A percentile compares a stretch with the other conserved stretches of the same genome.
phyloP scores from a whole-genome alignment of 2,329 filamentous ascomycete species.

The Paecilomyces fulvus region DNA sequence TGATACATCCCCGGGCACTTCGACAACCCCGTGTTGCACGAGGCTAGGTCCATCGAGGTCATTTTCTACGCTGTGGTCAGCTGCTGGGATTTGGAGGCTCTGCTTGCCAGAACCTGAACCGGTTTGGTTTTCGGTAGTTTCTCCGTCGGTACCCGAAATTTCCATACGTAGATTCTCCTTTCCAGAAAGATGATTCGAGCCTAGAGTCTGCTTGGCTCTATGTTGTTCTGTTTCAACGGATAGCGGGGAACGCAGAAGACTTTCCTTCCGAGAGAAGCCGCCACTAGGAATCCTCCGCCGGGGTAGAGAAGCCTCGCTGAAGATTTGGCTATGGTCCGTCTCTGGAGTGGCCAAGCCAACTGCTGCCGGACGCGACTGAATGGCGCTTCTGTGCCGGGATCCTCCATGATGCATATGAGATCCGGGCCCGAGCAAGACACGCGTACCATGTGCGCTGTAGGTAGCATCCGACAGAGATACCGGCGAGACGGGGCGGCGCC shows the following conservation, averaged over 20 bases:
- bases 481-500: conserved; percentile 45
- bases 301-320: conserved; percentile 16
- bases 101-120: conserved; percentile 6
- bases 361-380: conserved; percentile 18
- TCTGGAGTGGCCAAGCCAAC: conserved; percentile 34
- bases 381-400: conserved; percentile 16
- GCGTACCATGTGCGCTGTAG: conserved; percentile 32
- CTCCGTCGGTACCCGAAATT: conserved; percentile 8
- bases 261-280: conserved; percentile 23
- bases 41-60: conserved; percentile 8
- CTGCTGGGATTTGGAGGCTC: conserved; percentile 6
- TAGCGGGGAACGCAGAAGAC: conserved; percentile 21
- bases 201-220: conserved; percentile 7
- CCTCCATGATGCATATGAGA: conserved; percentile 36
- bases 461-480: conserved; percentile 48
- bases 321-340: conserved; percentile 24
- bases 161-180: conserved; percentile 11
- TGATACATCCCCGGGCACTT: conserved; percentile 11
- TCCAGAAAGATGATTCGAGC: conserved; percentile 7
- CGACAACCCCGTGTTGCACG: conserved; percentile 16
- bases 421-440: conserved; percentile 32
- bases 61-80: conserved; percentile 5
- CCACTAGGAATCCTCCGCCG: conserved; percentile 25
- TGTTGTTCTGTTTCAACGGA: conserved; percentile 22
- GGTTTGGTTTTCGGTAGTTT: conserved; percentile 9